Evolutionary conservation across 768 basidiomycete genomes (phyloP).

Genomic region (Leccinum disarticulatum): DNA sequence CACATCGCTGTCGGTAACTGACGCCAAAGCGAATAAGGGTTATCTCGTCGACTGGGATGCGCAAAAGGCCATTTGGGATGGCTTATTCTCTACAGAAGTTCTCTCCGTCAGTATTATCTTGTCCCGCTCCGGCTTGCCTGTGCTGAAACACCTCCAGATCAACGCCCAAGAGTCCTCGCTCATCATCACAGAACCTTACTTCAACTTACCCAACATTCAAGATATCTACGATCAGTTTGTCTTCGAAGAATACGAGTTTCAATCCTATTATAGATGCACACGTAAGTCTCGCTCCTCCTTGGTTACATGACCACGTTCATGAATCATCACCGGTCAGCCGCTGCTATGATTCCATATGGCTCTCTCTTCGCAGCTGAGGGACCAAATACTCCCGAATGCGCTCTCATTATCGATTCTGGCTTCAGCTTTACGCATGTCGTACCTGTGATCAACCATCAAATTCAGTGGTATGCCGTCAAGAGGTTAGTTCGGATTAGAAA

Average conservation of each 20-base stretch:
- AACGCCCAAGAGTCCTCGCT: slow-evolving; percentile 72
- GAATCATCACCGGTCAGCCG: slow-evolving; percentile 50
- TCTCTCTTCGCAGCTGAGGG: slow-evolving; percentile 56
- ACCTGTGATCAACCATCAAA: slow-evolving; percentile 70
- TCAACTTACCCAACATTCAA: slow-evolving; percentile 90
- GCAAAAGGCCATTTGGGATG: slow-evolving; percentile 93
- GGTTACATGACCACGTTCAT: slow-evolving; percentile 23
- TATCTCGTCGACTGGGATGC: slow-evolving; percentile 95
- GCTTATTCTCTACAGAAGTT: slow-evolving; percentile 72
- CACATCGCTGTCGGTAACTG: neutral
- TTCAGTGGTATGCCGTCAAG: slow-evolving; percentile 81
- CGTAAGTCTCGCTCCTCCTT: slow-evolving; percentile 51
- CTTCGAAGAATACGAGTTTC: slow-evolving; percentile 96
- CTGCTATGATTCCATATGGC: slow-evolving; percentile 75
- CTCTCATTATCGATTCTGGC: slow-evolving; percentile 83
- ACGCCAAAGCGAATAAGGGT: slow-evolving; percentile 54
- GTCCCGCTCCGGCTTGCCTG: neutral
- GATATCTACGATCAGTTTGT: slow-evolving; percentile 93
- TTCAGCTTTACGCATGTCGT: slow-evolving; percentile 95
- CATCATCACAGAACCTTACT: slow-evolving; percentile 90
- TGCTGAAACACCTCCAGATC: slow-evolving; percentile 45
- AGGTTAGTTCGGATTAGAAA: slow-evolving; percentile 46
- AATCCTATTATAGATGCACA: slow-evolving; percentile 75
- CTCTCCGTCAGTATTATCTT: slow-evolving; percentile 50
- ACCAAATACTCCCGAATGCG: slow-evolving; percentile 67